Base-by-base conservation (phyloP, 2,329 filamentous ascomycete species). In the Claviceps cyperi region DNA sequence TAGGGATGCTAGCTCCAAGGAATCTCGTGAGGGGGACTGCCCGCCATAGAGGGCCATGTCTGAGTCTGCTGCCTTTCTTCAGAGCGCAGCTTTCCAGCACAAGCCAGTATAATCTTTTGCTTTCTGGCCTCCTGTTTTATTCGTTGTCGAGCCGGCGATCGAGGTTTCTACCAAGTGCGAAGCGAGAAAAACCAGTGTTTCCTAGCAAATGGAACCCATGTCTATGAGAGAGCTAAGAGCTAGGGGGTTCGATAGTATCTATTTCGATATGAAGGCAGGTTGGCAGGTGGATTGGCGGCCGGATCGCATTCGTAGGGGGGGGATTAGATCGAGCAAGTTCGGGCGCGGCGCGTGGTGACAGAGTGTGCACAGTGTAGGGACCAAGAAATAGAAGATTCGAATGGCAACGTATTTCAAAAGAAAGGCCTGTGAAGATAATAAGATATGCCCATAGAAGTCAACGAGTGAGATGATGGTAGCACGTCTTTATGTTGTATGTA, bases 1-100 rank as follows among this genome's bases (percentile, higher is more conserved):
- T 55, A 98, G 81, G 49, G 90, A 96, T 53, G 90, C 92, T 52
- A 98, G 84, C 72, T 98, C 92, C 62, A 98, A 81, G 45, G 91
- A 97, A 75, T 98, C 92, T 70, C 92, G 86, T 54, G 80, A 66
- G 55, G 70, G 67, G 56, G 68, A 64, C 55, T 69, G 69, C 51
- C 70, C 65, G 28, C 38, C 53, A 58, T 67, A 64, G 6, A 54
- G 52, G 60, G 66, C 62, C 73, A 75, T 57, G 65, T 64, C 52
- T 62, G 66, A 19, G 7, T 68, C 32, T 5, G 7, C 24, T 22
- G n/a, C 22, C 17, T 21, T 43, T 32, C 37, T 22, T 5, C 43
- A 38, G 19, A 22, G 21, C 39, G 24, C 24, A 24, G 38, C 21
- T 21, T 7, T 32, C 28, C 4, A 4, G 22, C 17, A 14, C 15